These are phyloP conservation scores for Tetrapisispora namnaoensis DNA, from an alignment of 805 yeast genomes.

Conservation along the genomic window DNA sequence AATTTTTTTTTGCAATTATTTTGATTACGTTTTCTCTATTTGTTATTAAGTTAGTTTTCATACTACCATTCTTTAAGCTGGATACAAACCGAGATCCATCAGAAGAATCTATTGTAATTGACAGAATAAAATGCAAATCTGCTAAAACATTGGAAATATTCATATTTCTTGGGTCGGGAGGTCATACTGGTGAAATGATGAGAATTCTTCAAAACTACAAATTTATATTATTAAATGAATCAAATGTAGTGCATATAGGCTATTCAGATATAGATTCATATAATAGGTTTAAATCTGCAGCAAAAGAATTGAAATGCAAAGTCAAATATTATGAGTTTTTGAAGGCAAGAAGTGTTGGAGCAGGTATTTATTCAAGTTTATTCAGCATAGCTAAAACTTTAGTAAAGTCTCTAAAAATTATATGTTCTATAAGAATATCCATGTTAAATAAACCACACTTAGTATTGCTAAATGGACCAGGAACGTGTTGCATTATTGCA, in stretches of 20 bases:
- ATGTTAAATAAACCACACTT: conserved; percentile 19
- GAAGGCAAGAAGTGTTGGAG: conserved; percentile 33
- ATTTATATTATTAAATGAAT: conserved; percentile 37
- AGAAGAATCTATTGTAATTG: too few relatives aligned
- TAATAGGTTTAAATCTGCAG: conserved; percentile 28
- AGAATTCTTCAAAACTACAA: conserved; percentile 41
- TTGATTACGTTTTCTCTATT: conserved; percentile 7
- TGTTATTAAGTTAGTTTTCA: conserved; percentile 10
- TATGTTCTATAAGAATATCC: conserved; percentile 11
- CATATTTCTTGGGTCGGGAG: conserved; percentile 87
- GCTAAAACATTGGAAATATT: conserved; percentile 30
- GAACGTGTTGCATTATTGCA: conserved; percentile 28
- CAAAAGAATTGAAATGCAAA: conserved; percentile 4
- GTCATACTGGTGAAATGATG: conserved; percentile 95
- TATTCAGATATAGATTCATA: conserved; percentile 31
- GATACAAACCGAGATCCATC: not conserved
- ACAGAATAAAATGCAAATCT: not conserved
- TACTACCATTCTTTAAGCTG: conserved; percentile 14
- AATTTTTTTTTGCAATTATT: not conserved
- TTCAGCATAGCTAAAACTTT: conserved; percentile 29
- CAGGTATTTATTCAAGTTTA: conserved; percentile 26
- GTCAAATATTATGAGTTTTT: conserved; percentile 18
- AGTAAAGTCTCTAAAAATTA: conserved; percentile 11
- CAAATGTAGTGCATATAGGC: conserved; percentile 32
- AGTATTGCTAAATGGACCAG: conserved; percentile 32